phyloP scores from a whole-genome alignment of 805 yeast genomes.

The Myxozyma sirexii region DNA sequence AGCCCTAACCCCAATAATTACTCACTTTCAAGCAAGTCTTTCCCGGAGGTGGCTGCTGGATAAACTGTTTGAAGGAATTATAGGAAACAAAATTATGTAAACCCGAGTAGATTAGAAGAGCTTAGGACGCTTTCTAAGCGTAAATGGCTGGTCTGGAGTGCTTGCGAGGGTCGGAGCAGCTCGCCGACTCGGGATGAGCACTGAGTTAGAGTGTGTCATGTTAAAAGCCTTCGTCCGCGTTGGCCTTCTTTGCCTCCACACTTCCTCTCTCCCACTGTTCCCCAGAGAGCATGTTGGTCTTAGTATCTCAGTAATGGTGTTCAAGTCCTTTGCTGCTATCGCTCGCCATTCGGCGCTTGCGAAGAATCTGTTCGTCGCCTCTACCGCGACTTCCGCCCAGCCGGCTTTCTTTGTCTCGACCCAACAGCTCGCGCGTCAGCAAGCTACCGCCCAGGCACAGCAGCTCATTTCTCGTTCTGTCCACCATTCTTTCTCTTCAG shows the following conservation, averaged over 20 bases:
- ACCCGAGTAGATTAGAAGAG: too few relatives aligned
- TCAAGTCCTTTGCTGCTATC: slow-evolving; percentile 45
- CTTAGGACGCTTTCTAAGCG: too few relatives aligned
- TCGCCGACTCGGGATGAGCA: too few relatives aligned
- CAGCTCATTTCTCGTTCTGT: slow-evolving; percentile 27
- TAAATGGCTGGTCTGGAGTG: too few relatives aligned
- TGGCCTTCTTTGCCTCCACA: not conserved
- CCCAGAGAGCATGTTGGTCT: not conserved
- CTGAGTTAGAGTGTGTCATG: too few relatives aligned
- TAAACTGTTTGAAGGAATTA: not conserved
- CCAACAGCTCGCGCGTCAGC: slow-evolving; percentile 46
- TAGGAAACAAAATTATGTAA: not conserved
- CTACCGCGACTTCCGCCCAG: slow-evolving; percentile 39
- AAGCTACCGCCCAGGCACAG: slow-evolving; percentile 40
- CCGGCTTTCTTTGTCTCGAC: slow-evolving; percentile 48
- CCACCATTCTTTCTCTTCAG: slow-evolving; percentile 26
- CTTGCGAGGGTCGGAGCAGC: too few relatives aligned
- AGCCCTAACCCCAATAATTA: not conserved
- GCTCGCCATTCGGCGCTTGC: slow-evolving; percentile 47
- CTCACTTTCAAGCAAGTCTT: not conserved
- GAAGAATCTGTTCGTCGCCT: slow-evolving; percentile 43
- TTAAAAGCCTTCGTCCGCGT: too few relatives aligned
- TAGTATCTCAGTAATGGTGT: slow-evolving; percentile 38
- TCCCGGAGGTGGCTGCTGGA: not conserved
- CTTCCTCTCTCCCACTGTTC: not conserved